phyloP scores from a whole-genome alignment of 2,329 filamentous ascomycete species.

The Trichophyton benhamiae region DNA sequence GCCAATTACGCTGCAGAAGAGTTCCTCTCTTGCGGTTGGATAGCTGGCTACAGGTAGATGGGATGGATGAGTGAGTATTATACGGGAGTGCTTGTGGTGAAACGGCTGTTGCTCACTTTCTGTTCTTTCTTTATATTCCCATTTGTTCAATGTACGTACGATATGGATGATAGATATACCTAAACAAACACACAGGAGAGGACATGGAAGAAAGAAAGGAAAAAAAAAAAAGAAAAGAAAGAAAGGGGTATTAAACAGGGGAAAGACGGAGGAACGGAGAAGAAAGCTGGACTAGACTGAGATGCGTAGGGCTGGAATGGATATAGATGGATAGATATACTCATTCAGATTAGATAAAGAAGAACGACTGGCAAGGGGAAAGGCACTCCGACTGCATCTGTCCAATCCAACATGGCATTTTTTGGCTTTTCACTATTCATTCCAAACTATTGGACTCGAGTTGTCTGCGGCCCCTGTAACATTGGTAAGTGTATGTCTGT shows the following conservation, averaged over 20 bases:
- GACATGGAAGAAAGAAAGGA: background rate
- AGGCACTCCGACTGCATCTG: background rate
- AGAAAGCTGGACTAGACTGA: background rate
- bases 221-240: background rate
- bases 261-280: background rate
- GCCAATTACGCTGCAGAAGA: background rate
- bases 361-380: background rate
- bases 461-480: background rate
- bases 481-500: background rate
- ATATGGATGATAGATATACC: background rate
- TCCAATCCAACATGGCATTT: background rate
- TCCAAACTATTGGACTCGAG: background rate
- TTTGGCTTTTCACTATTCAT: background rate
- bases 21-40: background rate
- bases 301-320: too few species aligned
- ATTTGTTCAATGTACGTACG: background rate
- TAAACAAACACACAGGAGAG: background rate
- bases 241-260: background rate
- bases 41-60: too few species aligned
- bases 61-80: too few species aligned
- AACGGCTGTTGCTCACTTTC: background rate
- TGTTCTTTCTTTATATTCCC: background rate
- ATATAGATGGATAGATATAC: background rate
- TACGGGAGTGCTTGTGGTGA: background rate
- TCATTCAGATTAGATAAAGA: background rate